Conservation (phyloP, 1,284 basidiomycete species). For the Microstroma glucosiphilum region DNA sequence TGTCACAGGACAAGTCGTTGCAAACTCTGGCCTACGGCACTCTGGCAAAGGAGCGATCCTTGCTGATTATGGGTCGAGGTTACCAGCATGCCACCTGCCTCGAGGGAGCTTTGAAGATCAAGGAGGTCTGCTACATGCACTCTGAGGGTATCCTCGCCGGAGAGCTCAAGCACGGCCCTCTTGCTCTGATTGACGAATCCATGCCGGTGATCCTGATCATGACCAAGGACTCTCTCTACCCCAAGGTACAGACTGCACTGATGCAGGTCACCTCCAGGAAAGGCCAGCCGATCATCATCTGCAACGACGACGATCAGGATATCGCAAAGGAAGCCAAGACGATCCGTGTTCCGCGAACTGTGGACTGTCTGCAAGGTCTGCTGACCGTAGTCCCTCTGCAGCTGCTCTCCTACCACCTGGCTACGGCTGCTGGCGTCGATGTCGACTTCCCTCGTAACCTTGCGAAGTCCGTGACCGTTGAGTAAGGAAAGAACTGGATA, state of each 20-base stretch:
- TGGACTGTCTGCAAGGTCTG: slow-evolving; percentile 91
- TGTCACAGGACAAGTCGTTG: slow-evolving; percentile 71
- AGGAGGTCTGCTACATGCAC: slow-evolving; percentile 70
- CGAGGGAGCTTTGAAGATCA: slow-evolving; percentile 98
- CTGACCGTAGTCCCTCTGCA: slow-evolving; percentile 96
- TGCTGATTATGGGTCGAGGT: slow-evolving; percentile 95
- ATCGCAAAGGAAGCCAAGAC: slow-evolving; percentile 69
- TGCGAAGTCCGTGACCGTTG: slow-evolving; percentile 53
- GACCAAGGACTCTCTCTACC: slow-evolving; percentile 96
- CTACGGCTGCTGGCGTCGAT: slow-evolving; percentile 89
- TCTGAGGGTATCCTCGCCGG: slow-evolving; percentile 75
- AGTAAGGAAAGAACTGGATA: slow-evolving; percentile 3
- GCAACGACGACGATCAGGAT: slow-evolving; percentile 84
- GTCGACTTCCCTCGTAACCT: slow-evolving; percentile 98
- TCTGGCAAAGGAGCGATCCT: slow-evolving; percentile 71
- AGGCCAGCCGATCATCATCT: slow-evolving; percentile 87
- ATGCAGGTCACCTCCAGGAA: slow-evolving; percentile 95
- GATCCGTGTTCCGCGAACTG: slow-evolving; percentile 70
- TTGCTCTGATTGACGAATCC: slow-evolving; percentile 95
- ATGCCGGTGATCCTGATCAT: slow-evolving; percentile 81
- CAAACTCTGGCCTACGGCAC: slow-evolving; percentile 77
- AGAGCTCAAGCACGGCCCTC: slow-evolving; percentile 96
- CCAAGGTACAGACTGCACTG: slow-evolving; percentile 93
- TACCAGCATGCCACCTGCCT: slow-evolving; percentile 97
- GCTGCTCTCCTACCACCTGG: slow-evolving; percentile 91